Evolutionary conservation across 1,284 basidiomycete species (phyloP).

Genomic region (Filobasidium uniguttulatum): DNA sequence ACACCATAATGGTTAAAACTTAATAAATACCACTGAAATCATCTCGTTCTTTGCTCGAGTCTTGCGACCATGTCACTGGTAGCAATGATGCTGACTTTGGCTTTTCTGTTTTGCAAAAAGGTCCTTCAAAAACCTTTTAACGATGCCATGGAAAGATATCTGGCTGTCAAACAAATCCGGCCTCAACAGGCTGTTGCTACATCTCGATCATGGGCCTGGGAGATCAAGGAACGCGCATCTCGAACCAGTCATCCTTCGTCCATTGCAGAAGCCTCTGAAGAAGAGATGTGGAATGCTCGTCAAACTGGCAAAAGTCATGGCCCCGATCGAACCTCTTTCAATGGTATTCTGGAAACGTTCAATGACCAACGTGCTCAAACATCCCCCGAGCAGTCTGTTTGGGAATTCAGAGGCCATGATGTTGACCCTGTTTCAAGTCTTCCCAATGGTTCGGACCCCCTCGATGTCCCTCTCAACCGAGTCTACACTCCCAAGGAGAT

Average conservation of each 20-base stretch:
- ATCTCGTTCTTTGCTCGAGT: conserved; percentile 15
- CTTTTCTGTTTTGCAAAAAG: conserved; percentile 5
- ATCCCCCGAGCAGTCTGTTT: conserved; percentile 26
- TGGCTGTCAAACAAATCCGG: conserved; percentile 21
- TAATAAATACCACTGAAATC: too few relatives aligned
- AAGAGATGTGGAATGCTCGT: conserved; percentile 14
- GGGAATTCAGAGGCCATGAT: conserved; percentile 31
- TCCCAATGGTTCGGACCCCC: conserved; percentile 12
- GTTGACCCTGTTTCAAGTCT: neutral
- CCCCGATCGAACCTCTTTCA: conserved; percentile 9
- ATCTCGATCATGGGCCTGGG: conserved; percentile 17
- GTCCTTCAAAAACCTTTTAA: conserved; percentile 31
- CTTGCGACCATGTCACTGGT: neutral
- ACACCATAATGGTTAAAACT: conserved; percentile 33
- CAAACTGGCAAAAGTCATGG: neutral
- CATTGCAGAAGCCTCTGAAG: conserved; percentile 26
- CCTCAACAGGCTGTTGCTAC: conserved; percentile 13
- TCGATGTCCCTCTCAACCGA: conserved; percentile 14
- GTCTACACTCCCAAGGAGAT: neutral
- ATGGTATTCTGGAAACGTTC: too few relatives aligned
- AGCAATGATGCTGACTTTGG: conserved; percentile 20
- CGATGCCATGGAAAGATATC: conserved; percentile 30
- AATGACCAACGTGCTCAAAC: conserved; percentile 7
- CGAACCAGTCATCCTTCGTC: conserved; percentile 21
- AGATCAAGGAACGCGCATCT: conserved; percentile 17